Evolutionary conservation across 2,329 filamentous ascomycete species (phyloP).

Genomic region (Penicillium nordicum): DNA sequence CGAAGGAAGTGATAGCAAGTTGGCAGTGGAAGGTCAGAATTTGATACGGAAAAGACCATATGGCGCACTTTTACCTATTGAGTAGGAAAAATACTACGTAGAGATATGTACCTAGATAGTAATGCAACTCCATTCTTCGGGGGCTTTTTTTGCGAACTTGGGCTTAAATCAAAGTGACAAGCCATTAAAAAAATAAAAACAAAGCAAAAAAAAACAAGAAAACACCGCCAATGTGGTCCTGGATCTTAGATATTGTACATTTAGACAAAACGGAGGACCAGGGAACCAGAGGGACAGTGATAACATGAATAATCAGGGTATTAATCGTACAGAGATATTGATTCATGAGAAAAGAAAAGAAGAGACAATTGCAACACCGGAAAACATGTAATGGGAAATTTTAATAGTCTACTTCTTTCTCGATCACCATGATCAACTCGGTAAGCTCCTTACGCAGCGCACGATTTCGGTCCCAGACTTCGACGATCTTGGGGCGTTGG

Average conservation of each 20-base stretch:
- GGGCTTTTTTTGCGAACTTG: constrained; percentile 11
- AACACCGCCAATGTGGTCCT: neutral
- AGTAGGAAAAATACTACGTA: too few relatives aligned
- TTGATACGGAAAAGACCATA: too few relatives aligned
- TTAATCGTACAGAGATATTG: constrained; percentile 25
- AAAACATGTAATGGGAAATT: constrained; percentile 9
- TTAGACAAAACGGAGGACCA: constrained; percentile 4
- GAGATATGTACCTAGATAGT: neutral
- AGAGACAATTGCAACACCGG: constrained; percentile 1
- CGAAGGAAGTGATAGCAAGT: too few relatives aligned
- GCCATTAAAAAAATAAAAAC: constrained; percentile 1
- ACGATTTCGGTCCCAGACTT: constrained; percentile 41
- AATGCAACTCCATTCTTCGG: constrained; percentile 15
- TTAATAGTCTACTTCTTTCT: constrained; percentile 38
- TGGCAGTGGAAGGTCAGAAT: too few relatives aligned
- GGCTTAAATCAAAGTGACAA: neutral
- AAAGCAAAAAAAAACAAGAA: neutral
- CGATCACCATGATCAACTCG: constrained; percentile 43
- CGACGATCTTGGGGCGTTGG: constrained; percentile 37
- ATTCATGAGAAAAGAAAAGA: constrained; percentile 11
- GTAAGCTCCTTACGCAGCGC: constrained; percentile 42
- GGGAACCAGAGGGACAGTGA: constrained; percentile 1
- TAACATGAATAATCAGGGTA: constrained; percentile 19
- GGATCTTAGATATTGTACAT: constrained; percentile 4
- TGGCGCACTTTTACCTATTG: too few relatives aligned